Evolutionary conservation across 257 asterid genomes (phyloP).

Genomic region (Forsythia suspensa): DNA sequence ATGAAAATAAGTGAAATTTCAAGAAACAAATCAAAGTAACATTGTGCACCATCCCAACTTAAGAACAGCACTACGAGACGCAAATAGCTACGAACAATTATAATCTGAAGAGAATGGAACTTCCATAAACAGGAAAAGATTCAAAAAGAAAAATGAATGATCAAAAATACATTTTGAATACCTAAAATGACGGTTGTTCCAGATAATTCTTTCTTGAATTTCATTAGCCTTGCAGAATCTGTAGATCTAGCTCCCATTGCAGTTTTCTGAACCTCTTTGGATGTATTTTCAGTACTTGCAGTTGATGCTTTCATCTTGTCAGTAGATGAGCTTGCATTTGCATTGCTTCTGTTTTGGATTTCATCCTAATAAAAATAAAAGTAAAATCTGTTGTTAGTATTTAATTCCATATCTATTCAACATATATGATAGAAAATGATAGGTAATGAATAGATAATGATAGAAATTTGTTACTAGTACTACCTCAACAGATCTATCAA

Average conservation of each 20-base stretch:
- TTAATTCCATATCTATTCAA: background rate
- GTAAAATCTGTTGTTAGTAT: background rate
- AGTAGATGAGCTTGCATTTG: slow-evolving; percentile 52
- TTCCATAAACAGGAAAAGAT: slow-evolving; percentile 7
- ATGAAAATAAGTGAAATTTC: background rate
- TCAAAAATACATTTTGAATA: slow-evolving; percentile 21
- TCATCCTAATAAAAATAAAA: slow-evolving; percentile 55
- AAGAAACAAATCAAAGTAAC: background rate
- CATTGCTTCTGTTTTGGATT: slow-evolving; percentile 48
- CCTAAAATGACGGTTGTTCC: slow-evolving; percentile 78
- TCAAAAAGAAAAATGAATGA: background rate
- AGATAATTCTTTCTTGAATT: slow-evolving; percentile 85
- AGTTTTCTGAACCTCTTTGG: slow-evolving; percentile 58
- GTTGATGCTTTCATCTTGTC: slow-evolving; percentile 42
- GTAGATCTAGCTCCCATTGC: slow-evolving; percentile 90
- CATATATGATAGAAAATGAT: background rate
- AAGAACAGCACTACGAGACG: background rate
- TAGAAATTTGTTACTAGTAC: background rate
- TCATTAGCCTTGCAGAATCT: slow-evolving; percentile 91
- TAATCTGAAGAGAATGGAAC: background rate
- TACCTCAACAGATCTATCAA: slow-evolving; percentile 62
- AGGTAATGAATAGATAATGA: background rate
- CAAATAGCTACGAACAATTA: slow-evolving; percentile 11
- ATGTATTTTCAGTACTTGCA: slow-evolving; percentile 41
- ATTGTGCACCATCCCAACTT: background rate